phyloP scores from a whole-genome alignment of 2,329 filamentous ascomycete species.

The Rutstroemia sydowiana region DNA sequence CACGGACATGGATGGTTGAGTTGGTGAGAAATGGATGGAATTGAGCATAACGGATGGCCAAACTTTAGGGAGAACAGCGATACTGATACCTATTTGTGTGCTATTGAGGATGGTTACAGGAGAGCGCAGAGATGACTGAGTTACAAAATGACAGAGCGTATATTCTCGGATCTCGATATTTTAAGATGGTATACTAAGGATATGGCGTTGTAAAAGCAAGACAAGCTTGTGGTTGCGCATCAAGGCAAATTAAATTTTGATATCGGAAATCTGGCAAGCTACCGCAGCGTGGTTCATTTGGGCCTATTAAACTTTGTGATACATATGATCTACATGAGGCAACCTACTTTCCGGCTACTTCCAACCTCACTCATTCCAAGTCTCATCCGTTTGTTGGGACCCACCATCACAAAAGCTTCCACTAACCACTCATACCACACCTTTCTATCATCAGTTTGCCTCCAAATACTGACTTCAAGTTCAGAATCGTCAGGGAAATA shows the following conservation, averaged over 20 bases:
- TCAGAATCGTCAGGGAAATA: slow-evolving; percentile 79
- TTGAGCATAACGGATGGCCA: background rate
- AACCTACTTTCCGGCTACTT: slow-evolving; percentile 62
- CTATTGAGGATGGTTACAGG: background rate
- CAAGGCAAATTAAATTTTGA: slow-evolving; percentile 12
- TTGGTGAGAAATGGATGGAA: slow-evolving; percentile 1
- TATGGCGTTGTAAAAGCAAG: slow-evolving; percentile 25
- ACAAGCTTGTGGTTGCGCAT: slow-evolving; percentile 11
- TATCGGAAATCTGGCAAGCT: slow-evolving; percentile 5
- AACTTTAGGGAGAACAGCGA: slow-evolving; percentile 6
- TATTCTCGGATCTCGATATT: background rate
- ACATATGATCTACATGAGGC: slow-evolving; percentile 49
- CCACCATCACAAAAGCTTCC: slow-evolving; percentile 67
- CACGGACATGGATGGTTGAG: slow-evolving; percentile 48
- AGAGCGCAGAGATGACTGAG: background rate
- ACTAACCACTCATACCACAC: slow-evolving; percentile 99
- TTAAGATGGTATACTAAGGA: slow-evolving; percentile 19
- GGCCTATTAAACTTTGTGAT: background rate
- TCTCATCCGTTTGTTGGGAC: slow-evolving; percentile 54
- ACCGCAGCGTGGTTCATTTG: background rate
- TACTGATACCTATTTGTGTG: background rate
- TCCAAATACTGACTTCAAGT: slow-evolving; percentile 88
- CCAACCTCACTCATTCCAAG: slow-evolving; percentile 59
- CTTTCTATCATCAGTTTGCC: slow-evolving; percentile 87
- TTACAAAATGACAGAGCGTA: background rate